Base-by-base conservation (phyloP, 2,329 filamentous ascomycete genomes). In the Domatiomyces globalis region DNA sequence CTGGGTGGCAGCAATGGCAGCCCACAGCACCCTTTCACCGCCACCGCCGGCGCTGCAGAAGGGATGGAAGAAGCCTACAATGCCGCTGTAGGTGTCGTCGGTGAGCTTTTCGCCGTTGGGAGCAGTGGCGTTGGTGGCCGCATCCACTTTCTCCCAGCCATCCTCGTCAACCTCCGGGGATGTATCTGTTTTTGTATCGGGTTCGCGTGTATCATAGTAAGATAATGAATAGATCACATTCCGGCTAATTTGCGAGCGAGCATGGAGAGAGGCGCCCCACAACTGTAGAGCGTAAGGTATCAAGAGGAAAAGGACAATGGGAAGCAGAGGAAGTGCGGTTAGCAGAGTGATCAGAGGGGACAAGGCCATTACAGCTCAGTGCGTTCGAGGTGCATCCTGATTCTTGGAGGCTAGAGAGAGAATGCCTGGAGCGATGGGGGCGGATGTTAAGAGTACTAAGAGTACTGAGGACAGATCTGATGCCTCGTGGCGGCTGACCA, bases 31-130 rank as follows among this genome's bases (percentile, higher is more conserved):
- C 66, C 92, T 78, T 70, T 98, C 92, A 56, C 92, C 92, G 54
- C 92, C 92, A 25, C 92, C 92, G 51, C 92, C 92, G 48, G 92
- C 92, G 71, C 98, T 96, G 69, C 92, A 96, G 67, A 95, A 98
- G 1, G 92, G 92, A 67, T 98, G 92, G 65, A 98, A 95, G 75
- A 98, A 96, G 46, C 87, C 92, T 56, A 96, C 80, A 49, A 95
- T 81, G 29, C 89, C 89, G 55, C 82, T 75, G 85, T 86, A 95
- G 45, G 84, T 75, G 58, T 76, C 72, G 53, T 76, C 72, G 9
- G 65, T 63, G 52, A 64, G 48, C 25, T 51, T 66, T 22, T 65
- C 68, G 45, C 67, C 72, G 57, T 71, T 73, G 46, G 66, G 63
- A 20, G 70, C 69, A 46, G 65, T 68, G 42, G 70, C 71, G 62